Percentiles rank a stretch among this genome's conserved stretches.
These are phyloP conservation scores for Aphanocladium album DNA, from an alignment of 2,329 filamentous ascomycete genomes.

Conservation along the genomic window DNA sequence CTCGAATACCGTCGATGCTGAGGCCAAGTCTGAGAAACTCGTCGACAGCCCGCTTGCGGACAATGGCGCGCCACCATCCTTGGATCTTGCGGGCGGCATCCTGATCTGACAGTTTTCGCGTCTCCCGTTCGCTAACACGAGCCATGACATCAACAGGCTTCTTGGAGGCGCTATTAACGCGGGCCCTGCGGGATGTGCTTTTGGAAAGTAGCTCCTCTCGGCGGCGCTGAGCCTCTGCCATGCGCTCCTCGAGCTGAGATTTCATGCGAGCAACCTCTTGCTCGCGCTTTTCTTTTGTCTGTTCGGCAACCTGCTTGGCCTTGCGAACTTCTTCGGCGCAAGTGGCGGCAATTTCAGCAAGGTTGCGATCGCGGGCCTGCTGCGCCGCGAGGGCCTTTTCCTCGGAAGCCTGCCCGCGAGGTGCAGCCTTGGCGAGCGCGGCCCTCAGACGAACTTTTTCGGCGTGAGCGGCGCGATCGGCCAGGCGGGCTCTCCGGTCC, in stretches of 20 bases:
- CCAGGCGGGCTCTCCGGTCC: conserved; percentile 71
- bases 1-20: conserved; percentile 64
- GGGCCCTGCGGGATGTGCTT: conserved; percentile 46
- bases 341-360: conserved; percentile 74
- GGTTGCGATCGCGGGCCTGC: conserved; percentile 71
- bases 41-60: conserved; percentile 55
- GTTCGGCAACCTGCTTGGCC: conserved; percentile 77
- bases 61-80: conserved; percentile 60
- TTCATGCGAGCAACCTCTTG: conserved; percentile 65
- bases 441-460: conserved; percentile 77
- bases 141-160: conserved; percentile 46
- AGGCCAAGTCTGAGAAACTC: conserved; percentile 63
- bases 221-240: conserved; percentile 70
- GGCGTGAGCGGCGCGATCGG: conserved; percentile 74
- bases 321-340: conserved; percentile 80
- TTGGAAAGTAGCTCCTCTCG: conserved; percentile 59
- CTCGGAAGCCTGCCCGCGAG: conserved; percentile 62
- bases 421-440: conserved; percentile 65
- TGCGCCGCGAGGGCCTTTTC: conserved; percentile 73
- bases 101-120: conserved; percentile 47
- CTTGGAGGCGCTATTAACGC: conserved; percentile 49
- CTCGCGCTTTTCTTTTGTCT: conserved; percentile 74
- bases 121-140: conserved; percentile 44
- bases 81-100: conserved; percentile 63
- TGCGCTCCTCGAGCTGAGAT: conserved; percentile 72